Base-by-base conservation (phyloP, 2,329 filamentous ascomycete species). In the Xylogone sp. region DNA sequence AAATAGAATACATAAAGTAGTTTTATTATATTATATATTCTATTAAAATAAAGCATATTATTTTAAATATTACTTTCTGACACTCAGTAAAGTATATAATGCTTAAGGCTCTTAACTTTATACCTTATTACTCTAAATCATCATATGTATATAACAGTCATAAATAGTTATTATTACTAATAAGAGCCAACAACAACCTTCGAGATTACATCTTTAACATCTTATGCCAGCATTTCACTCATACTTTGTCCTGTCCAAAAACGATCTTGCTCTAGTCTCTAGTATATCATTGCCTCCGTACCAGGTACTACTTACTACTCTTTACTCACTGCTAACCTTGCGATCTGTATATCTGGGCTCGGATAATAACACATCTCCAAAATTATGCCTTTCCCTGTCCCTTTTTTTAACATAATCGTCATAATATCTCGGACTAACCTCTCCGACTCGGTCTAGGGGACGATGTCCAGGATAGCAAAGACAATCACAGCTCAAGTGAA, bases 281-380 rank as follows among this genome's bases (percentile, higher is more conserved):
- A n/a, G n/a, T 10, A 10, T 6, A 49, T 24, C 31, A 49, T 43
- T 9, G 31, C 12, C 22, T 49, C 47, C 8, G 7, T 43, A 12
- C 47, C 47, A n/a, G 29, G 31, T 13, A 49, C 18, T 9, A 49
- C 47, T 22, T 20, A 18, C 47, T 34, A 49, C 13, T 21, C 39
- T 10, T 27, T 42, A 19, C 27, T 39, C 39, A 44, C 47, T 19
- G 39, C 47, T 9, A 49, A 9, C 3, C 43, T 27, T 19, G 21
- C 43, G 9, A 49, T 24, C 3, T 9, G 10, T 27, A 34, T 49
- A 18, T 3, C 44, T 9, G 31, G 31, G 24, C 24, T 27, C 9
- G 47, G 47, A 9, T 22, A 34, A 49, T 49, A 49, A 22, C 47
- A 49, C 47, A 49, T 49, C 18, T 49, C 47, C 20, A 49, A 24